phyloP scores from a whole-genome alignment of 2,329 filamentous ascomycete species.

The Aspergillus hiratsukae region DNA sequence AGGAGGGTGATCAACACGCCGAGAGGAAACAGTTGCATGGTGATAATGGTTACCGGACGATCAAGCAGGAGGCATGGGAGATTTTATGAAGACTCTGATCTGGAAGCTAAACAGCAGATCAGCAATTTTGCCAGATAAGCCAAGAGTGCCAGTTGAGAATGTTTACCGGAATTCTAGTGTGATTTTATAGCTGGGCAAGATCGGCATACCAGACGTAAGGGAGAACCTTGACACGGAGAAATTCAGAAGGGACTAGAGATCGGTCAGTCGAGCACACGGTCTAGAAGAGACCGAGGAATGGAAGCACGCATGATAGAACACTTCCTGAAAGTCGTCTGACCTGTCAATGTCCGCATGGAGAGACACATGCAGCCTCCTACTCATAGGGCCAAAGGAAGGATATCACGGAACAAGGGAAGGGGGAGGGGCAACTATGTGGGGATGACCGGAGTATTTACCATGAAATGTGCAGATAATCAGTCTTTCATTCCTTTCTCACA shows the following conservation, averaged over 20 bases:
- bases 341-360: constrained; percentile 7
- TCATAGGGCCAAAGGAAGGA: background rate
- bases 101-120: constrained; percentile 7
- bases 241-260: constrained; percentile 1
- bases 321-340: constrained; percentile 17
- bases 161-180: constrained; percentile 27
- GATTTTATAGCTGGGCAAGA: constrained; percentile 23
- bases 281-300: constrained; percentile 6
- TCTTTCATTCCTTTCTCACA: background rate
- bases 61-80: constrained; percentile 18
- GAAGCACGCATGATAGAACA: constrained; percentile 7
- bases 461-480: background rate
- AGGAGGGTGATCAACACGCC: constrained; percentile 21
- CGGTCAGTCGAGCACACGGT: constrained; percentile 3
- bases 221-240: constrained; percentile 7
- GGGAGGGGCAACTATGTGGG: background rate
- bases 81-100: constrained; percentile 2
- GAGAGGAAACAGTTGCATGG: constrained; percentile 27
- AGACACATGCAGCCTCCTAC: constrained; percentile 7
- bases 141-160: constrained; percentile 13
- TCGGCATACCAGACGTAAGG: constrained; percentile 13
- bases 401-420: constrained; percentile 1
- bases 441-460: background rate
- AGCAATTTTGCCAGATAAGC: background rate
- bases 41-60: constrained; percentile 12